Percentiles rank a stretch among this genome's conserved stretches.
Conservation (phyloP, 2,329 filamentous ascomycete genomes). For the Pyrenochaeta sp. region DNA sequence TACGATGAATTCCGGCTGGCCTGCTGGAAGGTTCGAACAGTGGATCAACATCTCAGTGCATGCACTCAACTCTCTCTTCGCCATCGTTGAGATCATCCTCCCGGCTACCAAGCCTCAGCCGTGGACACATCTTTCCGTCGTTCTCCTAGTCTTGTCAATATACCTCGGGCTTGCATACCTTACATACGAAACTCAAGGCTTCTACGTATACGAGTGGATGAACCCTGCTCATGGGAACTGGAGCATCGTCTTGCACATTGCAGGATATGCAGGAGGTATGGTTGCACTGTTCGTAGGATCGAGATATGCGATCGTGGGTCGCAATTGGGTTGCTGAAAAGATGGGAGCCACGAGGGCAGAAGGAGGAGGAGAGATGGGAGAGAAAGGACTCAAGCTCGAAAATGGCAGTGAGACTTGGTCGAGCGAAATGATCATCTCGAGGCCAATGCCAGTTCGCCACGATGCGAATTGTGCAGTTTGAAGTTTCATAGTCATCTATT, state of each 20-base stretch:
- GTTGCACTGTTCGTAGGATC: conserved; percentile 26
- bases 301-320: conserved; percentile 16
- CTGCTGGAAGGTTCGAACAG: conserved; percentile 35
- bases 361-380: conserved; percentile 3
- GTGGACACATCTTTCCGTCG: conserved; percentile 68
- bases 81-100: conserved; percentile 74
- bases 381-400: conserved; percentile 20
- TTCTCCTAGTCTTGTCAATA: conserved; percentile 70
- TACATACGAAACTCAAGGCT: conserved; percentile 70
- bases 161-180: conserved; percentile 79
- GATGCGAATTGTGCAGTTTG: not conserved
- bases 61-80: conserved; percentile 74
- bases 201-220: conserved; percentile 73
- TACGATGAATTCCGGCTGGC: conserved; percentile 53
- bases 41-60: conserved; percentile 74
- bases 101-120: conserved; percentile 68
- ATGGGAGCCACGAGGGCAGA: conserved; percentile 4
- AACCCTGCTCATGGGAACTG: conserved; percentile 32
- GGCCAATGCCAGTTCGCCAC: conserved; percentile 4
- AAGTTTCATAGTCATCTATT: too few species aligned
- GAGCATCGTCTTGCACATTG: conserved; percentile 30
- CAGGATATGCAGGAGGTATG: conserved; percentile 31
- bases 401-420: conserved; percentile 21
- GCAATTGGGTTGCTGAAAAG: conserved; percentile 18
- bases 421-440: conserved; percentile 12